Conservation (phyloP, 768 basidiomycete species). For the Fibroporia radiculosa region DNA sequence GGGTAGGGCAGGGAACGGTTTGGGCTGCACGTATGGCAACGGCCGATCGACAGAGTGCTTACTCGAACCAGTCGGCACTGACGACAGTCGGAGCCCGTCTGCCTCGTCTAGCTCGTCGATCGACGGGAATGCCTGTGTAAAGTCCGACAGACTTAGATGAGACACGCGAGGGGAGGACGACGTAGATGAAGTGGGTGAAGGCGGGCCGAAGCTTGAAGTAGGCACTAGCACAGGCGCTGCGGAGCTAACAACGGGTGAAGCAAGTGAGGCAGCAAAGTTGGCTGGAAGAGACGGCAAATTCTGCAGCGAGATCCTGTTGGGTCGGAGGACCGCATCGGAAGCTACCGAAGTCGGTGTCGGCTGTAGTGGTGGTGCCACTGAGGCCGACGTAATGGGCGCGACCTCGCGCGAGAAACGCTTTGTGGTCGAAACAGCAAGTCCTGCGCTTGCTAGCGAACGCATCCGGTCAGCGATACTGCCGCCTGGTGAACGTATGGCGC, state of each 20-base stretch:
- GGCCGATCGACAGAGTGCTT: conserved; percentile 18
- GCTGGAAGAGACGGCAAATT: conserved; percentile 17
- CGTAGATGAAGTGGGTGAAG: conserved; percentile 65
- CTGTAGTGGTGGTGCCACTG: conserved; percentile 30
- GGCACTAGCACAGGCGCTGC: conserved; percentile 54
- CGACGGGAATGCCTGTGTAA: conserved; percentile 62
- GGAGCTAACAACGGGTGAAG: conserved; percentile 19
- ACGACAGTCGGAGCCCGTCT: conserved; percentile 39
- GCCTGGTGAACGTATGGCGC: conserved; percentile 26
- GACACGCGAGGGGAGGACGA: conserved; percentile 50
- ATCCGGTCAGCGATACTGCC: conserved; percentile 78
- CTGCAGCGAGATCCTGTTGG: conserved; percentile 34
- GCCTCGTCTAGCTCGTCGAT: conserved; percentile 69
- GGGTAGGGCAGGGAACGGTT: conserved; percentile 34
- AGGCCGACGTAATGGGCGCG: conserved; percentile 15
- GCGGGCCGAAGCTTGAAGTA: conserved; percentile 64
- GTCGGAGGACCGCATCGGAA: conserved; percentile 21
- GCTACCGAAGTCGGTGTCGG: conserved; percentile 18
- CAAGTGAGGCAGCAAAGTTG: conserved; percentile 11
- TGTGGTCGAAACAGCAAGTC: conserved; percentile 46
- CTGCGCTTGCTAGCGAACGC: conserved; percentile 64
- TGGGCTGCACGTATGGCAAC: conserved; percentile 11
- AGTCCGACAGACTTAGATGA: conserved; percentile 42
- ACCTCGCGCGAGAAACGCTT: conserved; percentile 55
- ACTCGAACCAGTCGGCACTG: conserved; percentile 34